Evolutionary conservation across 2,329 filamentous ascomycete species (phyloP), one percentile per base, ranked within the genome.

Genomic region (Neonectria coccinea): DNA sequence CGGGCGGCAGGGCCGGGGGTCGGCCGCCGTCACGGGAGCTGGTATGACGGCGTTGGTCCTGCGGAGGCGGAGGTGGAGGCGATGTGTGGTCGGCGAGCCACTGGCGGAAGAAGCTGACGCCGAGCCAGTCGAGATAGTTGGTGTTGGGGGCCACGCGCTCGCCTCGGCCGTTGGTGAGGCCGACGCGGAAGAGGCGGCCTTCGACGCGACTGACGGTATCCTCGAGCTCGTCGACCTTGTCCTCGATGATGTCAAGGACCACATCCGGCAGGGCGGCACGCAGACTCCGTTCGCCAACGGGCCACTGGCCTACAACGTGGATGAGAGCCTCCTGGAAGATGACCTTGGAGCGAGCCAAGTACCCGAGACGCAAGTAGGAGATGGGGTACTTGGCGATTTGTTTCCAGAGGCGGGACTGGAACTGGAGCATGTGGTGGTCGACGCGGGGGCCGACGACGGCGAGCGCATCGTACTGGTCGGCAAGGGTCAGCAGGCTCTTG

Each of bases 321-420:
- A 97, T 92, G 53, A 98, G 84, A 0, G 94, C 93, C 81, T 98
- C 92, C 69, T 92, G 89, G 74, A 94, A 94, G 56, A 94, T 94
- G 70, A 94, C 90, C 69, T 92, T 91, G 73, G 91, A 94, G 48
- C 92, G 89, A 9, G 94, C 91, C 45, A 97, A 85, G 74, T 94
- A 97, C 41, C 94, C 94, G 1, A 98, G 86, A 62, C 94, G 94
- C 52, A 97, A 87, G 76, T 97, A 98, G 64, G 90, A 94, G 52
- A 96, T 92, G 12, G 95, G 94, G 76, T 97, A 97, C 79, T 97
- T 97, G 56, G 94, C 94, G 67, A 97, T 97, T 79, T 97, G 95
- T 79, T 96, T 97, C 91, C 94, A 97, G 2, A 98, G 85, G 2
- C 93, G 88, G 22, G 91, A 92, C 73, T 96, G 93, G 77, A 97